Evolutionary conservation across 2,329 filamentous ascomycete species (phyloP).

Genomic region (Fusarium guadeloupense): DNA sequence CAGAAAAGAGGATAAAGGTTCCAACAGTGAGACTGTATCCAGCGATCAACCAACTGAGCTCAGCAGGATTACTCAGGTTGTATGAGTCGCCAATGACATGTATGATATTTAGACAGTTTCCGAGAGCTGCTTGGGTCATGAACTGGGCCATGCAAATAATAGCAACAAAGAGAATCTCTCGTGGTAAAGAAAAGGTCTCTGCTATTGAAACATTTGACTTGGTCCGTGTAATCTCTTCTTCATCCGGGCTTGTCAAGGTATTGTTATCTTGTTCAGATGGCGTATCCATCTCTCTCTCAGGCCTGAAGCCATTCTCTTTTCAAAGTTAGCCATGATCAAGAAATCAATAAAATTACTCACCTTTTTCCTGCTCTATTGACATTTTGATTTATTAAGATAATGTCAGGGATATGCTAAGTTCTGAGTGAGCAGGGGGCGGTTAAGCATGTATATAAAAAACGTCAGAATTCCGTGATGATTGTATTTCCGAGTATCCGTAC

Average conservation of each 20-base stretch:
- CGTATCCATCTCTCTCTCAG: conserved; percentile 14
- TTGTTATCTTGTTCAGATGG: conserved; percentile 18
- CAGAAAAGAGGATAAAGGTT: conserved; percentile 66
- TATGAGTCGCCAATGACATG: conserved; percentile 38
- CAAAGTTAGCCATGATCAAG: background rate
- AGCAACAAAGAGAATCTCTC: conserved; percentile 32
- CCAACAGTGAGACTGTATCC: conserved; percentile 65
- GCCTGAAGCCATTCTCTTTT: conserved; percentile 7
- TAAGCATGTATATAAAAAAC: conserved; percentile 6
- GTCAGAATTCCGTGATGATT: background rate
- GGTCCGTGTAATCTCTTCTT: conserved; percentile 29
- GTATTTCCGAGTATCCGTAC: conserved; percentile 23
- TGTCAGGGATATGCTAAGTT: background rate
- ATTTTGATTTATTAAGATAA: background rate
- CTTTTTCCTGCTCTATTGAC: conserved; percentile 15
- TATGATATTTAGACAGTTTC: conserved; percentile 38
- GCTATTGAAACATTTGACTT: conserved; percentile 37
- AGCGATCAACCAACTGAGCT: conserved; percentile 61
- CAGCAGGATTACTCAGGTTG: conserved; percentile 30
- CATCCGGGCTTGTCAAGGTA: conserved; percentile 22
- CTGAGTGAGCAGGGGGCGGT: background rate
- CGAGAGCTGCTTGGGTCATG: conserved; percentile 39
- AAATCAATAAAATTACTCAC: accelerated
- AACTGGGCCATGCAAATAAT: conserved; percentile 40
- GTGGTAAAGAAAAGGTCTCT: conserved; percentile 29